Base-by-base conservation (phyloP, 2,329 filamentous ascomycete genomes). In the Cladosporium halotolerans region DNA sequence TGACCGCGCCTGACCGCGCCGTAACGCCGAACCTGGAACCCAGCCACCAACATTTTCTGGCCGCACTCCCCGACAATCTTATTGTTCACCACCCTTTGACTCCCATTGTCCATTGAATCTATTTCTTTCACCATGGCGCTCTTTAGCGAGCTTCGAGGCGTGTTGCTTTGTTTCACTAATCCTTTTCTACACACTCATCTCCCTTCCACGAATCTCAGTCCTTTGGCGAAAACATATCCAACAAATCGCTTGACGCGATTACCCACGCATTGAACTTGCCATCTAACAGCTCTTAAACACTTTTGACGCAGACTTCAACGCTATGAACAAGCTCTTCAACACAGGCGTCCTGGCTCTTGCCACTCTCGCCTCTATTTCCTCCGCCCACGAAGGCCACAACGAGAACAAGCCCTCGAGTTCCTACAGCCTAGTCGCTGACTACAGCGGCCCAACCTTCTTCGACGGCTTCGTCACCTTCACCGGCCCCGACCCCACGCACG, bases 381-480 rank as follows among this genome's bases (percentile, higher is more conserved):
- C 55, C 33, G 43, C 58, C 34, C 53, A 55, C 13, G 32, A 51
- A 31, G 48, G 48, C 32, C 48, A 44, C n/a, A 40, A 51, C 49
- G 39, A 14, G 45, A 34, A 53, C 11, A 54, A 54, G 23, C 33
- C 42, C 28, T 50, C 42, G 14, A 40, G 42, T 49, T 19, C 32
- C 32, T 70, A 68, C 59, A 58, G 56, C 32, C 60, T 69, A 3
- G 57, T 62, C 9, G 62, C 64, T 28, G 58, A 66, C 38, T 63
- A 64, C 49, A 58, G 58, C 16, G 64, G 63, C 34, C 8, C 64
- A 4, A 69, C 66, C 48, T 77, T 76, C 65, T 77, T 75, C 57
- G 64, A 70, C 56, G 61, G 60, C 33, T 77, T 77, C 60, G 65
- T 71, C 40, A 72, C 74, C 57, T 76, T 71, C 61, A 70, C 68